Evolutionary conservation across 306 rosid genomes (phyloP).

Genomic region (Trifolium subterraneum): DNA sequence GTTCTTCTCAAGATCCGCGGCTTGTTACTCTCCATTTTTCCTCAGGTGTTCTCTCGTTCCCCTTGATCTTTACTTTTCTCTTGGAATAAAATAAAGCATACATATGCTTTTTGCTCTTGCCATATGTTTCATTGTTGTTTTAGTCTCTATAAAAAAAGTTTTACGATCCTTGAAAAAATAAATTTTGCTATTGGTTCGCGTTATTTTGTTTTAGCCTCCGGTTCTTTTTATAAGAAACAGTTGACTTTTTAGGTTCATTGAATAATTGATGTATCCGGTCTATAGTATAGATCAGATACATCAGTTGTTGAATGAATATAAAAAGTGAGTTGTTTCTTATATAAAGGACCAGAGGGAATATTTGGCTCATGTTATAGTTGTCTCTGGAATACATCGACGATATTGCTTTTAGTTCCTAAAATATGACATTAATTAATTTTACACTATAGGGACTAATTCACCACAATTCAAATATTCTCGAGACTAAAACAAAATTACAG

Average conservation of each 20-base stretch:
- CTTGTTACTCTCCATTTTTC: slow-evolving; percentile 72
- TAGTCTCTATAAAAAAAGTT: neutral
- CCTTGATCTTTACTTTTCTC: neutral
- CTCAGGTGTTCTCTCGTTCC: slow-evolving; percentile 71
- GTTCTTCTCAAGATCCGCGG: slow-evolving; percentile 87
- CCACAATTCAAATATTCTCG: neutral
- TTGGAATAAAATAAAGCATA: neutral
- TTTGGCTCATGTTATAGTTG: neutral
- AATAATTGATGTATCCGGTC: too few species aligned
- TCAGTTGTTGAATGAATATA: too few species aligned
- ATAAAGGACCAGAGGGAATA: too few species aligned
- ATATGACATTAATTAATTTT: neutral
- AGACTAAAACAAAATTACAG: neutral
- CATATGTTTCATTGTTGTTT: neutral
- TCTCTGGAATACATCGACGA: neutral
- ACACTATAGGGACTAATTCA: neutral
- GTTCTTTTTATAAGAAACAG: too few species aligned
- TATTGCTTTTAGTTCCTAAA: neutral
- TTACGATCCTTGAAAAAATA: neutral
- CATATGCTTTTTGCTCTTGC: neutral
- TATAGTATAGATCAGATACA: too few species aligned
- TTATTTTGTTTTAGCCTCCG: neutral
- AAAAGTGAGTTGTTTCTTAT: too few species aligned
- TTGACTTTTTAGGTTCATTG: too few species aligned
- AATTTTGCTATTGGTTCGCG: neutral